Conservation (phyloP, 495 filamentous ascomycete genomes). For the Tuber aestivum region DNA sequence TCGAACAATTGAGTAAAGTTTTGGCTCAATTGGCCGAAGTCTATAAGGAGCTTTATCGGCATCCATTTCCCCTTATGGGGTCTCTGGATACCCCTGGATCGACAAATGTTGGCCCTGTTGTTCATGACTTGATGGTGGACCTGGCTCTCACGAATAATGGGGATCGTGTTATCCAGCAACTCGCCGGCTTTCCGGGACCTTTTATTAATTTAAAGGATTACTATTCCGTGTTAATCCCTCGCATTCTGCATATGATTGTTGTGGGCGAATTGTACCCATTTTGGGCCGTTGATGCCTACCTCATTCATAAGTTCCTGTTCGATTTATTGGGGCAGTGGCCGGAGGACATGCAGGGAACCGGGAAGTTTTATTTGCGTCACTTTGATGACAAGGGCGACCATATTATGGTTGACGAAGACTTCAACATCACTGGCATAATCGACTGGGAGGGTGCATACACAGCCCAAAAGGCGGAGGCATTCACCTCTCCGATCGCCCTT, state of each 20-base stretch:
- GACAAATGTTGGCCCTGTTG: not conserved
- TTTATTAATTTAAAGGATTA: not conserved
- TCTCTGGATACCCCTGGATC: conserved; percentile 1
- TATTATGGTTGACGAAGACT: conserved; percentile 47
- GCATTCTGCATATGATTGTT: conserved; percentile 1
- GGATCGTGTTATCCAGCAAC: not conserved
- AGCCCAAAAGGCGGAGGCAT: conserved; percentile 33
- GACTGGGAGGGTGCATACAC: conserved; percentile 47
- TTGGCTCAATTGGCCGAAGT: conserved; percentile 46
- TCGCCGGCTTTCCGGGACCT: not conserved
- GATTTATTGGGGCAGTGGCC: conserved; percentile 39
- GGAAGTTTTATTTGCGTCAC: conserved; percentile 47
- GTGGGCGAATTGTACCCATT: not conserved
- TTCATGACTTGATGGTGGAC: conserved; percentile 1
- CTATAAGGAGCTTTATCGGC: conserved; percentile 43
- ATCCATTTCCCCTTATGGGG: not conserved
- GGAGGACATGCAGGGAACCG: conserved; percentile 24
- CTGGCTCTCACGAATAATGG: not conserved
- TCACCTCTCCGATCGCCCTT: conserved; percentile 1
- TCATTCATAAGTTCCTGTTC: conserved; percentile 41
- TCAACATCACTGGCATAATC: conserved; percentile 48
- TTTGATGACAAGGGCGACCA: conserved; percentile 49
- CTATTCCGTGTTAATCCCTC: not conserved
- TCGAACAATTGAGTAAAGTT: conserved; percentile 43
- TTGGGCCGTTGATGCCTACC: conserved; percentile 3